Evolutionary conservation across 441 rosid genomes (phyloP), one percentile per base, ranked within the genome.

Genomic region (Aleurites moluccanus): DNA sequence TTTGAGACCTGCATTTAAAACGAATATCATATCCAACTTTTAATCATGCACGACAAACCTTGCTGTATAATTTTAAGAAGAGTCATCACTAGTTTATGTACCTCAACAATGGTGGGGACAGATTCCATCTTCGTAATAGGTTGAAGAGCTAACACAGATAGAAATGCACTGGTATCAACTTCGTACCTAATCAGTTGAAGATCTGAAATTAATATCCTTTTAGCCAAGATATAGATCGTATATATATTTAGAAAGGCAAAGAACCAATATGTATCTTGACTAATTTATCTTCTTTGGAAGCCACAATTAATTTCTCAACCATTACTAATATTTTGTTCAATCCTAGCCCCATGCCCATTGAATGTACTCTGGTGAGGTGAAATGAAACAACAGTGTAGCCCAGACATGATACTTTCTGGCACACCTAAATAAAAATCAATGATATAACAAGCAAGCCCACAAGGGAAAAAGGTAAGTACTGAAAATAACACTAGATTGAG

Each of bases 81-180:
- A 28, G 7, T 59, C 60, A 49, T 27, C 15, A 52, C 56, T n/a
- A 66, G 77, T 42, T 60, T 79, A 67, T 75, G 66, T 85, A 93
- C 98, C 97, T 95, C 99, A 80, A 95, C 99, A 84, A 95, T 89
- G 75, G 98, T 88, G 69, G 98, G 97, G 64, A 93, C 83, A 44
- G 92, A 86, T 59, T 84, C 89, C 90, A 93, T 89, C 55, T 83
- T 77, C 2, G 86, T 75, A 74, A 95, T 86, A 61, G 95, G 92
- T 85, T 93, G 98, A 83, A 95, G 99, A 38, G 99, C 98, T 72
- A 95, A 85, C 55, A 91, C 98, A 53, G 99, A 95, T 38, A 95
- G 86, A 86, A 95, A 90, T 60, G 98, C 98, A 81, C 93, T 91
- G 40, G 94, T 93, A 79, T 95, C 98, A 67, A 89, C 91, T 86